Conservation (phyloP, 169 alveolate species). For the Cryptosporidium felis region DNA sequence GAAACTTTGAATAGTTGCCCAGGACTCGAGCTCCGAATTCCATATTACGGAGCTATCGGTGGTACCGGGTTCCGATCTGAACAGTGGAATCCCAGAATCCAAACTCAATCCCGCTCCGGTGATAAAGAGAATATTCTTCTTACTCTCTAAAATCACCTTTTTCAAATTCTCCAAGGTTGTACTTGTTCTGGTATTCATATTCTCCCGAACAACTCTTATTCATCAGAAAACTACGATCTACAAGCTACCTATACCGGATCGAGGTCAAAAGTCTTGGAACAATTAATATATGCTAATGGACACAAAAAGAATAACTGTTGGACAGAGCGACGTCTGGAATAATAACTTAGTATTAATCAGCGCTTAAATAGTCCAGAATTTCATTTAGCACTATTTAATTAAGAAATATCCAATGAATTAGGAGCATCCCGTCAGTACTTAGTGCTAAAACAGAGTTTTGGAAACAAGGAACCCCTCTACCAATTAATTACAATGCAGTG, state of each 20-base stretch:
- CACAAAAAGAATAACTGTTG: neutral
- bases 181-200: slow-evolving; percentile 31
- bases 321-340: slow-evolving; percentile 64
- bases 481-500: too few relatives aligned
- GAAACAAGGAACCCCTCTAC: too few relatives aligned
- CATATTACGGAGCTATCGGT: slow-evolving; percentile 32
- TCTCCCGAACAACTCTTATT: neutral
- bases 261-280: too few relatives aligned
- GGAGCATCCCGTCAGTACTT: slow-evolving; percentile 64
- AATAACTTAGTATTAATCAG: slow-evolving; percentile 14
- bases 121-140: slow-evolving; percentile 35
- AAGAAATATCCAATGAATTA: slow-evolving; percentile 33
- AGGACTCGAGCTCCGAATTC: slow-evolving; percentile 35
- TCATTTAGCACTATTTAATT: slow-evolving; percentile 38
- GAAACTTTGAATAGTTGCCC: slow-evolving; percentile 55
- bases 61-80: slow-evolving; percentile 8
- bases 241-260: too few relatives aligned
- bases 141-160: slow-evolving; percentile 5
- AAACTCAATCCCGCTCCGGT: slow-evolving; percentile 66
- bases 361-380: slow-evolving; percentile 51
- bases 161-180: neutral
- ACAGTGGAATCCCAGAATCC: slow-evolving; percentile 63
- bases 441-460: too few relatives aligned
- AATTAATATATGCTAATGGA: too few relatives aligned
- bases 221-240: too few relatives aligned